Evolutionary conservation across 257 asterid genomes (phyloP).

Genomic region (Solanum medicagineum): DNA sequence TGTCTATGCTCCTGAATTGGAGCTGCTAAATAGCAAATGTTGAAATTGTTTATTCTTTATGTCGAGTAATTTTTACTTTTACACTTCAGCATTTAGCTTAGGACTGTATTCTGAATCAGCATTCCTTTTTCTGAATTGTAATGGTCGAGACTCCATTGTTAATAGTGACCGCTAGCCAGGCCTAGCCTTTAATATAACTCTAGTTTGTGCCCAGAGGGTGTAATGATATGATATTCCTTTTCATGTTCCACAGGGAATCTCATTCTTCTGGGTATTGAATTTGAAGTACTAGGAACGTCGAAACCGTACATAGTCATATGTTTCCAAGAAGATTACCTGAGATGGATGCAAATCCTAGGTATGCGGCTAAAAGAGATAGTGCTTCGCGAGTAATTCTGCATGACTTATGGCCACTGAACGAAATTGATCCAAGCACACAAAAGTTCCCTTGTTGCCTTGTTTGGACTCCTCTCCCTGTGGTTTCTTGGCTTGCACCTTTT

Average conservation of each 20-base stretch:
- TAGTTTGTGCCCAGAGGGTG: background rate
- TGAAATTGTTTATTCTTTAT: background rate
- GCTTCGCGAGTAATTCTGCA: slow-evolving; percentile 11
- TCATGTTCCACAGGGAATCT: background rate
- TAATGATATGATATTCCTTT: background rate
- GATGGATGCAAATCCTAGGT: slow-evolving; percentile 40
- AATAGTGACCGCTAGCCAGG: background rate
- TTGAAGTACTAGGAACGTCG: background rate
- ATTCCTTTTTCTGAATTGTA: background rate
- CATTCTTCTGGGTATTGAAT: background rate
- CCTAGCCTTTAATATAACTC: background rate
- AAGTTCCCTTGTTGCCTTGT: slow-evolving; percentile 85
- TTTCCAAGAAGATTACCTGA: slow-evolving; percentile 15
- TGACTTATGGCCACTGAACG: slow-evolving; percentile 68
- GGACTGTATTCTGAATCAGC: background rate
- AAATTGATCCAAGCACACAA: slow-evolving; percentile 48
- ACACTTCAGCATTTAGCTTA: background rate
- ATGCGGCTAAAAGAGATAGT: slow-evolving; percentile 11
- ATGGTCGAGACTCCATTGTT: background rate
- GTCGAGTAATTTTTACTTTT: background rate
- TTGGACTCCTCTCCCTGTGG: slow-evolving; percentile 88
- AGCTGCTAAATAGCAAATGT: background rate
- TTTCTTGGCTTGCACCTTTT: slow-evolving; percentile 96
- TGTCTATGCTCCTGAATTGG: background rate
- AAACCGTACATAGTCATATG: slow-evolving; percentile 13